These are phyloP conservation scores for Bipolaris zeicola DNA, from an alignment of 2,329 filamentous ascomycete species.

Conservation along the genomic window DNA sequence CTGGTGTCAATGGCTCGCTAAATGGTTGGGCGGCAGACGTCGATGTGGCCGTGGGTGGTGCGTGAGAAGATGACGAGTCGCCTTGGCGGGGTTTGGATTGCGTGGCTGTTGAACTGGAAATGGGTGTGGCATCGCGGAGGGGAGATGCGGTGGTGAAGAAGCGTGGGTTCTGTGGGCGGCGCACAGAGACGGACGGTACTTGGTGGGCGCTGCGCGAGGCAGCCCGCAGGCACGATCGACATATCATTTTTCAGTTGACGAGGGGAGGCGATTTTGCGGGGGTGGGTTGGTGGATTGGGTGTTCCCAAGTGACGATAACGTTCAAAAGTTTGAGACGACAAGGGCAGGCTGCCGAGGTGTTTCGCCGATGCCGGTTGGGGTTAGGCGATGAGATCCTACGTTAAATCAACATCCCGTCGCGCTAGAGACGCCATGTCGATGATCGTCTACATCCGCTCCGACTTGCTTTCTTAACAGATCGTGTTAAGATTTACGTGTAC, in stretches of 20 bases:
- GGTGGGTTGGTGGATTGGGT: background rate
- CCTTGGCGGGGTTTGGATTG: constrained; percentile 36
- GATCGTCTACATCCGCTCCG: background rate
- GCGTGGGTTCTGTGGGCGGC: constrained; percentile 23
- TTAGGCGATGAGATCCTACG: background rate
- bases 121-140: constrained; percentile 32
- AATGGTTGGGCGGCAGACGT: constrained; percentile 55
- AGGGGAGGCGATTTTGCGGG: background rate
- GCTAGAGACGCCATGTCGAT: background rate
- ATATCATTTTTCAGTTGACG: constrained; percentile 44
- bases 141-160: constrained; percentile 34
- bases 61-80: constrained; percentile 32
- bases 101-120: constrained; percentile 33
- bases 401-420: background rate
- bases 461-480: background rate
- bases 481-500: background rate
- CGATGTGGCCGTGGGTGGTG: constrained; percentile 50
- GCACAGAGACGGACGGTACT: constrained; percentile 5
- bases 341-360: constrained; percentile 15
- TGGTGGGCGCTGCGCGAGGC: constrained; percentile 39
- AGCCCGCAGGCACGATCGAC: constrained; percentile 46
- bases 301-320: background rate
- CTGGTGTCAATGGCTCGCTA: constrained; percentile 47
- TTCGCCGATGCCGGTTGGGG: constrained; percentile 14
- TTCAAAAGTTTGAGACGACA: constrained; percentile 26